Evolutionary conservation across 495 filamentous ascomycete species (phyloP).

Genomic region (Penicillium macrosclerotiorum): DNA sequence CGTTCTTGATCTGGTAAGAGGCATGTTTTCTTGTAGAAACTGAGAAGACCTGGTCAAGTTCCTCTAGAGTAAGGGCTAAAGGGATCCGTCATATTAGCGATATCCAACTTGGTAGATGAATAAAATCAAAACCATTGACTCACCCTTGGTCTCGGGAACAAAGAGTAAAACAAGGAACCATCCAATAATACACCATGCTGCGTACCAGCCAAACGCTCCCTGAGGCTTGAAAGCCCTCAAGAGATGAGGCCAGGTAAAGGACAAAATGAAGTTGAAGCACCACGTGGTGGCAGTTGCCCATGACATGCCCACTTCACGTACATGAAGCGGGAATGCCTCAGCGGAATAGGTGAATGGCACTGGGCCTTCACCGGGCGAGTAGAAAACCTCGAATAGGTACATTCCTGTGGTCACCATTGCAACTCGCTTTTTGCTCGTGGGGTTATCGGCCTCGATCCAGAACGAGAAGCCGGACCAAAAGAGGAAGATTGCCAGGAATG

Average conservation of each 20-base stretch:
- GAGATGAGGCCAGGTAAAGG: constrained; percentile 56
- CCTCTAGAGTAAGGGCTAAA: constrained; percentile 47
- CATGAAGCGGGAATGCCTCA: constrained; percentile 55
- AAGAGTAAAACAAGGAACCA: constrained; percentile 45
- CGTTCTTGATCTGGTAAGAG: constrained; percentile 45
- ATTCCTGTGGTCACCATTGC: constrained; percentile 50
- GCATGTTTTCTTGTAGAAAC: constrained; percentile 50
- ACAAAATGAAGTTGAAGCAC: constrained; percentile 54
- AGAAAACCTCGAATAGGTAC: constrained; percentile 52
- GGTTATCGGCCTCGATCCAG: constrained; percentile 41
- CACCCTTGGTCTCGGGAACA: constrained; percentile 56
- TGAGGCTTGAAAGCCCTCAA: constrained; percentile 48
- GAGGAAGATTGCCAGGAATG: constrained; percentile 57
- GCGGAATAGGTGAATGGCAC: constrained; percentile 59
- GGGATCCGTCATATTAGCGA: constrained; percentile 2
- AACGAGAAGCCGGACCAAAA: constrained; percentile 59
- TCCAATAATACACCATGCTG: constrained; percentile 51
- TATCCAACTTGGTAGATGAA: background rate
- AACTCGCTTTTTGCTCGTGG: constrained; percentile 33
- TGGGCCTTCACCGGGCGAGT: constrained; percentile 56
- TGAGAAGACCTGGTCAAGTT: constrained; percentile 53
- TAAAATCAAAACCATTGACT: constrained; percentile 20
- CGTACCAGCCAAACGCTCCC: constrained; percentile 64
- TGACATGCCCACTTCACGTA: constrained; percentile 69
- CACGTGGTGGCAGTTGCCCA: constrained; percentile 54